Base-by-base conservation (phyloP, 306 rosid species). In the Citrullus colocynthis region DNA sequence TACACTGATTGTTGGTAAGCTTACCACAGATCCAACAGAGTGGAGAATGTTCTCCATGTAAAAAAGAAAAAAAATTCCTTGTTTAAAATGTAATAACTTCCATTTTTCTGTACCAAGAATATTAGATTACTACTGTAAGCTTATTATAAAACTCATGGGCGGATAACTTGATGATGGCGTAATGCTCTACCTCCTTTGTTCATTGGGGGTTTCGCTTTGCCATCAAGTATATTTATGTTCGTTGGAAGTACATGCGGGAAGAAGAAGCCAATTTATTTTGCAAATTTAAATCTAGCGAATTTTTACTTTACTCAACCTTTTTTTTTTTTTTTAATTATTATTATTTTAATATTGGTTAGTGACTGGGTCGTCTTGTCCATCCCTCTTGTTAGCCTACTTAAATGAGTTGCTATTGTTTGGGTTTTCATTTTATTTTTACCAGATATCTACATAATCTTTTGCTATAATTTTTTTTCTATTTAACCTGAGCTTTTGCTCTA, bases 1-100 rank as follows among this genome's bases (percentile, higher is more conserved):
- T 78, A 80, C 89, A 85, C 90, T 85, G 75, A 89, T 87, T 77
- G 39, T 13, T 2, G 75, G 57, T 21, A 34, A 21, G 75, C 20
- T 45, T 45, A 21, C 86, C 72, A 82, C 58, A 70, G 20, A 70
- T 66, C 73, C 74, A 18, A 18, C 52, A 41, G n/a, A 65, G 72
- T 48, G 74, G 78, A 78, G 82, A 65, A 60, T 67, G 9, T 41
- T n/a, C 45, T 65, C 54, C 74, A 41, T 67, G 52, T 67, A 67
- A 42, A 67, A 67, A 67, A 67, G n/a, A 42, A n/a, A 67, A 11
- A 9, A 24, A 59, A 9, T 9, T 15, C 49, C 49, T 65, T 65
- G 48, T 65, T 34, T 65, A n/a, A 67, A 67, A 41, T 7, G 54
- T 15, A 42, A 39, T 41, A 36, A 21, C 34, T 70, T 21, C 56